phyloP scores from a whole-genome alignment of 2,329 filamentous ascomycete genomes.

The Chalaropsis ovoidea region DNA sequence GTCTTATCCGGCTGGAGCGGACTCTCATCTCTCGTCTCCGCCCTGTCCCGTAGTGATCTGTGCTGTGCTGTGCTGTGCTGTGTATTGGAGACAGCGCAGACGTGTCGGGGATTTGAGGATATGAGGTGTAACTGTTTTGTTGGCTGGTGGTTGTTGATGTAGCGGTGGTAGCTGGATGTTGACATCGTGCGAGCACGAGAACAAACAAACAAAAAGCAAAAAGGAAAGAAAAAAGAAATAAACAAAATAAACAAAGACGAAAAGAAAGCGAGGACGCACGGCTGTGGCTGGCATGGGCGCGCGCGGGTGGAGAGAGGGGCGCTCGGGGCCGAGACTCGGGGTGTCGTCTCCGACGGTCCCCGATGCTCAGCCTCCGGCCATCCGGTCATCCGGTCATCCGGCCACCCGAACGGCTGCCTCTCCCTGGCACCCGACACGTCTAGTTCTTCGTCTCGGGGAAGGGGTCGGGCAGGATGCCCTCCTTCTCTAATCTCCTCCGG shows the following conservation, averaged over 20 bases:
- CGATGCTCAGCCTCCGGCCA: not conserved
- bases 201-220: not conserved
- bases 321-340: no score
- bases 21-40: conserved; percentile 17
- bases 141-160: conserved; percentile 20
- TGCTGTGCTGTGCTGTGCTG: no score
- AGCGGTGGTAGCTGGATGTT: conserved; percentile 3
- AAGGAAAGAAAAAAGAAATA: no score
- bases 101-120: conserved; percentile 7
- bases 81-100: not conserved
- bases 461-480: conserved; percentile 84
- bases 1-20: conserved; percentile 24
- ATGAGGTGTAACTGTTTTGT: conserved; percentile 19
- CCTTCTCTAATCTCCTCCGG: conserved; percentile 83
- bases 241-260: conserved; percentile 12
- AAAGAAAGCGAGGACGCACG: conserved; percentile 13
- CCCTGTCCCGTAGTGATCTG: not conserved
- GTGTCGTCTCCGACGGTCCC: not conserved
- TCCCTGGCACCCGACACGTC: conserved; percentile 8
- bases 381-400: not conserved
- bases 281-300: no score
- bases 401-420: conserved; percentile 8
- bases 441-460: conserved; percentile 47
- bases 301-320: no score
- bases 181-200: not conserved